Evolutionary conservation across 345 rosid genomes (phyloP).

Genomic region (Corchorus olitorius): DNA sequence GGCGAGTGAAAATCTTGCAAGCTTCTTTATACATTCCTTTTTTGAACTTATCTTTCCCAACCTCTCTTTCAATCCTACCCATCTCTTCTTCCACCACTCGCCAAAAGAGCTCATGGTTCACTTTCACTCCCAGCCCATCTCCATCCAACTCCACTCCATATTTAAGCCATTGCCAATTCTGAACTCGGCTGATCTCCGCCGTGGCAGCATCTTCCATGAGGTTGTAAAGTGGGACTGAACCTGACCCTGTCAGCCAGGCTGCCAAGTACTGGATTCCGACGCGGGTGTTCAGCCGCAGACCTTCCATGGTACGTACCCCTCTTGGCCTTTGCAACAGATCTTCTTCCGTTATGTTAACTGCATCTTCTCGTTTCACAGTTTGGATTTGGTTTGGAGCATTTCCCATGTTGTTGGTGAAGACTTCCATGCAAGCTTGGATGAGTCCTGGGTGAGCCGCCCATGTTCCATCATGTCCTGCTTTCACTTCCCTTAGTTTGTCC

Average conservation of each 20-base stretch:
- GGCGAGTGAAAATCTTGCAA: constrained; percentile 66
- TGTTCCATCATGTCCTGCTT: constrained; percentile 93
- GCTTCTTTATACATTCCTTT: constrained; percentile 82
- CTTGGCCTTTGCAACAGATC: constrained; percentile 84
- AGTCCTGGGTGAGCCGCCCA: constrained; percentile 99
- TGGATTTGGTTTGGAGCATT: constrained; percentile 64
- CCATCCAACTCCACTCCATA: constrained; percentile 77
- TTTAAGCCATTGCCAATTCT: constrained; percentile 96
- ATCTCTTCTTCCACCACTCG: constrained; percentile 91
- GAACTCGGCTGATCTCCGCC: constrained; percentile 92
- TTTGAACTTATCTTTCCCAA: constrained; percentile 75
- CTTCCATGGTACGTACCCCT: constrained; percentile 82
- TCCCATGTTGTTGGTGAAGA: constrained; percentile 73
- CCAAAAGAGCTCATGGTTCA: constrained; percentile 63
- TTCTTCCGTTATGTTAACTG: constrained; percentile 60
- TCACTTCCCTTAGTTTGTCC: constrained; percentile 87
- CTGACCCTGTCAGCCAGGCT: constrained; percentile 86
- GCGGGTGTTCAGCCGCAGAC: constrained; percentile 82
- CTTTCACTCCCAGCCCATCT: constrained; percentile 71
- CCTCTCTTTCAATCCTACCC: constrained; percentile 80
- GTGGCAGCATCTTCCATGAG: constrained; percentile 98
- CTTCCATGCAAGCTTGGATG: constrained; percentile 69
- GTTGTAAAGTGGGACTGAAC: constrained; percentile 91
- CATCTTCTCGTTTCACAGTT: constrained; percentile 64
- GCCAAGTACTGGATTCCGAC: constrained; percentile 93